A percentile compares a stretch with the other conserved stretches of the same genome.
Conservation (phyloP, 345 rosid genomes). For the Aurinia saxatilis region DNA sequence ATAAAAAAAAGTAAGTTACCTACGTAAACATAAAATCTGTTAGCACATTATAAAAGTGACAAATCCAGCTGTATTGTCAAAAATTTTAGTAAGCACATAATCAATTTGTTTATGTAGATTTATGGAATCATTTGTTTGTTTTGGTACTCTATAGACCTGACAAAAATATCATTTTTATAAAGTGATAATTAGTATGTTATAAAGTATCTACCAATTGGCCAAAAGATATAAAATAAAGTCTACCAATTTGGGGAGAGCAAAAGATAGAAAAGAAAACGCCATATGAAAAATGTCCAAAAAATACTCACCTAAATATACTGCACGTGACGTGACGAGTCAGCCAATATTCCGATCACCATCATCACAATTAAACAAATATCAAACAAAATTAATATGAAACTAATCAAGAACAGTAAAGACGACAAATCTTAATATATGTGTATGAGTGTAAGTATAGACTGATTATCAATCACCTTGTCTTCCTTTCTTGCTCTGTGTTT, state of each 20-base stretch:
- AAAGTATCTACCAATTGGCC: too few species aligned
- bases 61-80: background rate
- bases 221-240: background rate
- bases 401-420: constrained; percentile 24
- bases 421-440: background rate
- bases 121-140: background rate
- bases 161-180: background rate
- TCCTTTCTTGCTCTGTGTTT: constrained; percentile 75
- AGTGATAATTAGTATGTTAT: background rate
- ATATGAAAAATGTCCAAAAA: constrained; percentile 27
- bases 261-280: constrained; percentile 24
- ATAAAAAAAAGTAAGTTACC: background rate
- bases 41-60: background rate
- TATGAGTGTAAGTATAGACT: background rate
- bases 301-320: constrained; percentile 37
- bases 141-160: background rate
- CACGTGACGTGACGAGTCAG: constrained; percentile 34
- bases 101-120: too few species aligned
- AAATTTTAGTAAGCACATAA: too few species aligned
- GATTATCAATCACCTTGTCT: constrained; percentile 47
- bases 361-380: background rate
- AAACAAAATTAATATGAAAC: background rate
- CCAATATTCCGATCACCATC: constrained; percentile 27
- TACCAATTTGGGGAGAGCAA: constrained; percentile 15
- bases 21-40: background rate